Evolutionary conservation across 2,329 filamentous ascomycete species (phyloP).

Genomic region (Fusarium luffae): DNA sequence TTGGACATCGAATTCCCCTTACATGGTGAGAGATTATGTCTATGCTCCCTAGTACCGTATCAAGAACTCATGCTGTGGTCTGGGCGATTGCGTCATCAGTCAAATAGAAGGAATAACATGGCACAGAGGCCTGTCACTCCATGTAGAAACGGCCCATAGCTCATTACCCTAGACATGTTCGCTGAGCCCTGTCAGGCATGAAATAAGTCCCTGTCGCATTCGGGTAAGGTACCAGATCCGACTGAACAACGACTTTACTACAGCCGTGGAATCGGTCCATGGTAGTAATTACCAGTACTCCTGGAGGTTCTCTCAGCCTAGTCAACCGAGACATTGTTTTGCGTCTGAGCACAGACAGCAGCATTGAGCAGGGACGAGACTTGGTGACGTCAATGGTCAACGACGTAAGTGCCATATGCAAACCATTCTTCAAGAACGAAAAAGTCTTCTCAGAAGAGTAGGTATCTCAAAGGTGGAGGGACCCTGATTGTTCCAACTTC

Average conservation of each 20-base stretch:
- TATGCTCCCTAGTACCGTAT: not conserved
- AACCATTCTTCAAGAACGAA: not conserved
- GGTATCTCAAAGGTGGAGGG: slow-evolving; percentile 16
- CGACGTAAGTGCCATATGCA: slow-evolving; percentile 7
- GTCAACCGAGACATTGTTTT: not conserved
- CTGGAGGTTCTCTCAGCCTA: not conserved
- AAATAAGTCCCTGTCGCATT: slow-evolving; percentile 5
- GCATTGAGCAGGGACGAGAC: not conserved
- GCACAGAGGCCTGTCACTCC: not conserved
- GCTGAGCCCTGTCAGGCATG: slow-evolving; percentile 7
- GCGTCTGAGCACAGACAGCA: not conserved
- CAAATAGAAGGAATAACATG: not conserved
- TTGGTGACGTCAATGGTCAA: slow-evolving; percentile 29
- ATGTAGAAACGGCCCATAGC: slow-evolving; percentile 10
- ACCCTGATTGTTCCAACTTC: slow-evolving; percentile 30
- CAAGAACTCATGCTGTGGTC: slow-evolving; percentile 5
- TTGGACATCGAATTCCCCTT: not conserved
- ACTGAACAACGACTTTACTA: not conserved
- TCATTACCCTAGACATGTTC: slow-evolving; percentile 12
- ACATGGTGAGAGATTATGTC: not conserved
- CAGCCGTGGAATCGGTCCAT: not conserved
- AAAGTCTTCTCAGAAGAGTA: not conserved
- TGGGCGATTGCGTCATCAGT: slow-evolving; percentile 15
- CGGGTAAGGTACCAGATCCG: not conserved
- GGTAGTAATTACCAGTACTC: not conserved